phyloP scores from a whole-genome alignment of 306 rosid genomes.

The Herpetospermum pedunculosum region DNA sequence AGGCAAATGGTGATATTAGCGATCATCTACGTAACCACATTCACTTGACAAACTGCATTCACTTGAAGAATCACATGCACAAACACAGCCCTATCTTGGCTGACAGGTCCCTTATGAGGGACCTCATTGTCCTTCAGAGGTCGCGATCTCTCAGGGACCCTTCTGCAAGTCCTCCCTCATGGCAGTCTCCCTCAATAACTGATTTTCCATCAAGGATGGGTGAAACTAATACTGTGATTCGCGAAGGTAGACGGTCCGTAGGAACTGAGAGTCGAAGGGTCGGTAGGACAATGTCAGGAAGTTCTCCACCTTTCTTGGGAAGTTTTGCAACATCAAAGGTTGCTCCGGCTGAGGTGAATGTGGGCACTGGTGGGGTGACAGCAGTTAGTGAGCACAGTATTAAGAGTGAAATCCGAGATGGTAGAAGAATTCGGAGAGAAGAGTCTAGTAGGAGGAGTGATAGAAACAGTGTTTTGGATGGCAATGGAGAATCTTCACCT shows the following conservation, averaged over 20 bases:
- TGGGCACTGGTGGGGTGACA: conserved; percentile 28
- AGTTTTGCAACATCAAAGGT: conserved; percentile 55
- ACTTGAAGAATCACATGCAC: conserved; percentile 99
- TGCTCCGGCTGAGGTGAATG: conserved; percentile 51
- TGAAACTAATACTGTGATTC: conserved; percentile 41
- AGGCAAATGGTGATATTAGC: conserved; percentile 90
- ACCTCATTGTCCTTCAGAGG: conserved; percentile 82
- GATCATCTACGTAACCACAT: conserved; percentile 96
- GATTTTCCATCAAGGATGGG: conserved; percentile 57
- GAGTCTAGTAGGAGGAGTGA: conserved; percentile 59
- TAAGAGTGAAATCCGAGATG: conserved; percentile 48
- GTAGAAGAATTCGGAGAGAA: conserved; percentile 59
- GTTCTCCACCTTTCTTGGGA: conserved; percentile 56
- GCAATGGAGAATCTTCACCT: conserved; percentile 38
- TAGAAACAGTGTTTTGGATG: conserved; percentile 41
- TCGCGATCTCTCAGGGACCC: conserved; percentile 92
- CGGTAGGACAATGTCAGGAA: conserved; percentile 49
- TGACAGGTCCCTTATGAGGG: conserved; percentile 86
- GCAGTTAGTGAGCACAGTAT: conserved; percentile 45
- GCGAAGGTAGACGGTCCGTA: conserved; percentile 69
- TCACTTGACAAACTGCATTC: conserved; percentile 96
- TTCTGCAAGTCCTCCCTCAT: conserved; percentile 93
- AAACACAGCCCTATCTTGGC: conserved; percentile 86
- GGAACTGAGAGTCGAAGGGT: conserved; percentile 58
- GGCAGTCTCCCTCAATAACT: conserved; percentile 79